These are phyloP conservation scores for Hymenotorrendiella dingleyae DNA, from an alignment of 2,329 filamentous ascomycete species.

Conservation along the genomic window DNA sequence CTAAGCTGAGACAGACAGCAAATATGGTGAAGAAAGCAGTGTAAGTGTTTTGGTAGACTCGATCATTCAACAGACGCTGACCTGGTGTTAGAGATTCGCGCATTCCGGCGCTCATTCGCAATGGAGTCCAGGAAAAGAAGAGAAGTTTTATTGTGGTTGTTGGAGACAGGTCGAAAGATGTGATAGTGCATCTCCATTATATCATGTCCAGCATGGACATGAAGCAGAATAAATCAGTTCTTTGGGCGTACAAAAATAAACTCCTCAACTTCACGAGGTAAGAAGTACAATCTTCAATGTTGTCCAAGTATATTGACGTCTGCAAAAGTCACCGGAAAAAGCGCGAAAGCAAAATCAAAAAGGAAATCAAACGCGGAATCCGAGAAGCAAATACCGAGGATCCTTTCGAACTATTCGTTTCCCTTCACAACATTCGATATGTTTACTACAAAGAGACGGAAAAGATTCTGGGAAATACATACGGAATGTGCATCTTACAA, in stretches of 20 bases:
- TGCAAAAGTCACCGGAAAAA: slow-evolving; percentile 91
- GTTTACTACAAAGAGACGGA: slow-evolving; percentile 99
- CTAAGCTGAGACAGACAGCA: not conserved
- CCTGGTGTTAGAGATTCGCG: slow-evolving; percentile 63
- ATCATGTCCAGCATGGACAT: slow-evolving; percentile 87
- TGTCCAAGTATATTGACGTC: slow-evolving; percentile 18
- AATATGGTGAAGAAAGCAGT: slow-evolving; percentile 30
- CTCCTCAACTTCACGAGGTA: slow-evolving; percentile 82
- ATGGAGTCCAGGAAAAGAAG: slow-evolving; percentile 93
- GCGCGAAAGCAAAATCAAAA: slow-evolving; percentile 96
- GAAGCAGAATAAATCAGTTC: slow-evolving; percentile 90
- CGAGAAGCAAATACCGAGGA: slow-evolving; percentile 90
- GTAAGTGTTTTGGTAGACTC: slow-evolving; percentile 12
- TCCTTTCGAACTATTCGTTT: slow-evolving; percentile 95
- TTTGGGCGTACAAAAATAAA: slow-evolving; percentile 99
- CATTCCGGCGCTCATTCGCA: slow-evolving; percentile 84
- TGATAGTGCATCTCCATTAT: slow-evolving; percentile 90
- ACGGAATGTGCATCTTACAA: slow-evolving; percentile 96
- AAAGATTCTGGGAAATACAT: slow-evolving; percentile 96
- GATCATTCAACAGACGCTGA: slow-evolving; percentile 8
- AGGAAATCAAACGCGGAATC: slow-evolving; percentile 91
- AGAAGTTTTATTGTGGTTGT: slow-evolving; percentile 97
- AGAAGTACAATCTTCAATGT: not conserved
- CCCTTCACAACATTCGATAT: slow-evolving; percentile 94
- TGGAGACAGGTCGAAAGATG: slow-evolving; percentile 89